phyloP scores from a whole-genome alignment of 768 basidiomycete genomes.

The Chlorophyllum brunneum region DNA sequence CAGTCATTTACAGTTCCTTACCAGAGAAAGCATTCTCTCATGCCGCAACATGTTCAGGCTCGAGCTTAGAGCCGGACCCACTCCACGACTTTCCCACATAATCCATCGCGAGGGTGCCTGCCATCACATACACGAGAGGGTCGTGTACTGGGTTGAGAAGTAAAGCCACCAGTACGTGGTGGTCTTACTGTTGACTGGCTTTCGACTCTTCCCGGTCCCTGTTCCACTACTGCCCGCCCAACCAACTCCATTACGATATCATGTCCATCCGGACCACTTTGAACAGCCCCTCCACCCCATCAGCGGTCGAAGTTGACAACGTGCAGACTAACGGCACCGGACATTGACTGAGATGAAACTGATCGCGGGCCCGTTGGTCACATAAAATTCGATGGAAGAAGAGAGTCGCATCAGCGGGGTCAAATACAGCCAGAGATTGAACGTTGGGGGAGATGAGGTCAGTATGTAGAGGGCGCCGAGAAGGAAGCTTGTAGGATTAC shows the following conservation, averaged over 20 bases:
- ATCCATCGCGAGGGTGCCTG: slow-evolving; percentile 52
- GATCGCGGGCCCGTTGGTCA: slow-evolving; percentile 31
- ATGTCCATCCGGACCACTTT: not conserved
- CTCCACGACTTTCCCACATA: too few relatives aligned
- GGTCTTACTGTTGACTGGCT: slow-evolving; percentile 29
- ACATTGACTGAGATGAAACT: slow-evolving; percentile 43
- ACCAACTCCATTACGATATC: slow-evolving; percentile 31
- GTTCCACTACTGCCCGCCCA: slow-evolving; percentile 35
- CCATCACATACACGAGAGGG: slow-evolving; percentile 70
- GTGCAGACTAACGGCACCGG: slow-evolving; percentile 42
- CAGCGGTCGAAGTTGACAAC: slow-evolving; percentile 25
- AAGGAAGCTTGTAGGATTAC: slow-evolving; percentile 37
- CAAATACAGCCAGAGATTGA: slow-evolving; percentile 68
- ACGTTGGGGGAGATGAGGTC: slow-evolving; percentile 32
- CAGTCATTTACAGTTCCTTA: too few relatives aligned
- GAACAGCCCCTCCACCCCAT: not conserved
- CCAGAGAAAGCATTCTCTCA: too few relatives aligned
- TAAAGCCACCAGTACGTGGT: slow-evolving; percentile 64
- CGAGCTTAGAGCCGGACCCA: too few relatives aligned
- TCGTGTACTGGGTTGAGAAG: slow-evolving; percentile 85
- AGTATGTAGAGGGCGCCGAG: slow-evolving; percentile 13
- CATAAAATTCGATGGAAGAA: slow-evolving; percentile 51
- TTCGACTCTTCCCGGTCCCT: slow-evolving; percentile 48
- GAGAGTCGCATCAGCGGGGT: slow-evolving; percentile 52
- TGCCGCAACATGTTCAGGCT: too few relatives aligned